Conservation (phyloP, 164 flowering plant species). For the Malania oleifera region DNA sequence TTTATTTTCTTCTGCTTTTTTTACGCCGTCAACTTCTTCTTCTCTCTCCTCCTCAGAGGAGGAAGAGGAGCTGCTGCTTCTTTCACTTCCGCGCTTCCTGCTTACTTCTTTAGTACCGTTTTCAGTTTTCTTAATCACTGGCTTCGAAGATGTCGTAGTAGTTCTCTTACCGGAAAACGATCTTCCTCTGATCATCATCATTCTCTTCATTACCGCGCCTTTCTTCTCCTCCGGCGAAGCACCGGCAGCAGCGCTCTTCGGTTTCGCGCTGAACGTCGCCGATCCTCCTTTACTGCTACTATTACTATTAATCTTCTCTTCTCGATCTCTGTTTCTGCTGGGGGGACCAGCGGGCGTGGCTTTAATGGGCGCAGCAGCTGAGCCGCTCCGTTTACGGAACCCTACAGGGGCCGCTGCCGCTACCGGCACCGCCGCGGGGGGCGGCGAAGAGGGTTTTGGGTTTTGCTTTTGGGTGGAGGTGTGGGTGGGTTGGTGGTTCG, state of each 20-base stretch:
- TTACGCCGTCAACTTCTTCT: neutral
- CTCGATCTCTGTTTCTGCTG: too few relatives aligned
- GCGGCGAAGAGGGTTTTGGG: neutral
- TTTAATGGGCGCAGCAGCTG: too few relatives aligned
- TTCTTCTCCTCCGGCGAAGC: neutral
- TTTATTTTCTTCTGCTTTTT: too few relatives aligned
- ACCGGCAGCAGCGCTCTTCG: neutral
- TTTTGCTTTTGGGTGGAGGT: neutral
- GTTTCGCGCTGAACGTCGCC: neutral
- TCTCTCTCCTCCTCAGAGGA: neutral
- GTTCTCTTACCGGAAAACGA: neutral
- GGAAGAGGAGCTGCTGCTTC: neutral
- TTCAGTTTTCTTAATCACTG: neutral
- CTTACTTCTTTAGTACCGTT: neutral
- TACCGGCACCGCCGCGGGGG: neutral
- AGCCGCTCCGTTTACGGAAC: neutral
- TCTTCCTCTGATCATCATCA: neutral
- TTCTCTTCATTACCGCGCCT: too few relatives aligned
- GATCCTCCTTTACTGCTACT: neutral
- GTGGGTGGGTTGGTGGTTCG: neutral
- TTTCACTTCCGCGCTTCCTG: neutral
- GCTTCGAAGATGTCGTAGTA: too few relatives aligned
- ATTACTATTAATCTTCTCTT: too few relatives aligned
- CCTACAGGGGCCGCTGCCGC: neutral
- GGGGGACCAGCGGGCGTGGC: too few relatives aligned